Conservation (phyloP, 1,284 basidiomycete genomes). For the Vanrija humicola region DNA sequence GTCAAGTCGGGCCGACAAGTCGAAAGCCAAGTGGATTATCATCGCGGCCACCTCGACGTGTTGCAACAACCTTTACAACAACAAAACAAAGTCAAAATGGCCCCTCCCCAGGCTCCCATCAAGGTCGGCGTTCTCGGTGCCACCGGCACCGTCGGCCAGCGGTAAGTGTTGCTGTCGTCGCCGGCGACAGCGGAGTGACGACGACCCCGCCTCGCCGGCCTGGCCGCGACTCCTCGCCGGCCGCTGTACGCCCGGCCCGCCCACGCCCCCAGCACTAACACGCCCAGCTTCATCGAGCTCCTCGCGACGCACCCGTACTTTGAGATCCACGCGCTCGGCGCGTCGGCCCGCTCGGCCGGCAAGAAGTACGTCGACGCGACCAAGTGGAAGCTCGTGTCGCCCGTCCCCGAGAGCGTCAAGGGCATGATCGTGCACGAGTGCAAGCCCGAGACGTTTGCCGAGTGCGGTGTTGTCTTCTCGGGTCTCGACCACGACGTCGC, state of each 20-base stretch:
- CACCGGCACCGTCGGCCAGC: constrained; percentile 93
- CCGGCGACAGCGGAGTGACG: too few species aligned
- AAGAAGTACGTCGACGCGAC: constrained; percentile 74
- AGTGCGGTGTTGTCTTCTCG: constrained; percentile 88
- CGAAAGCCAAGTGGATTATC: too few species aligned
- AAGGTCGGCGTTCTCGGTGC: constrained; percentile 93
- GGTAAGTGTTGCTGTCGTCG: constrained; percentile 39
- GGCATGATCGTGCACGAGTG: constrained; percentile 77
- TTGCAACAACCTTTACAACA: neutral
- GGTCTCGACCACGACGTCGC: constrained; percentile 93
- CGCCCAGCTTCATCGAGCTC: constrained; percentile 72
- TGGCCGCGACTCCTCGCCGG: too few species aligned
- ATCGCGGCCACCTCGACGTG: neutral
- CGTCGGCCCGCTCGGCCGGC: constrained; percentile 82
- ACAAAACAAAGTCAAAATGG: constrained; percentile 13
- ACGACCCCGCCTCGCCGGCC: neutral
- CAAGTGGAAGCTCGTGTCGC: constrained; percentile 84
- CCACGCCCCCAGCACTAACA: neutral
- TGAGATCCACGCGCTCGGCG: constrained; percentile 78
- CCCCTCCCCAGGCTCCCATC: constrained; percentile 50
- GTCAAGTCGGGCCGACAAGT: too few species aligned
- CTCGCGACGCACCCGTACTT: constrained; percentile 90
- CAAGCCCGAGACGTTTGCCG: constrained; percentile 68
- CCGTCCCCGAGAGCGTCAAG: constrained; percentile 66
- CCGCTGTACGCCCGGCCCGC: too few species aligned